Base-by-base conservation (phyloP, 2,329 filamentous ascomycete genomes). In the Talaromyces sp. region DNA sequence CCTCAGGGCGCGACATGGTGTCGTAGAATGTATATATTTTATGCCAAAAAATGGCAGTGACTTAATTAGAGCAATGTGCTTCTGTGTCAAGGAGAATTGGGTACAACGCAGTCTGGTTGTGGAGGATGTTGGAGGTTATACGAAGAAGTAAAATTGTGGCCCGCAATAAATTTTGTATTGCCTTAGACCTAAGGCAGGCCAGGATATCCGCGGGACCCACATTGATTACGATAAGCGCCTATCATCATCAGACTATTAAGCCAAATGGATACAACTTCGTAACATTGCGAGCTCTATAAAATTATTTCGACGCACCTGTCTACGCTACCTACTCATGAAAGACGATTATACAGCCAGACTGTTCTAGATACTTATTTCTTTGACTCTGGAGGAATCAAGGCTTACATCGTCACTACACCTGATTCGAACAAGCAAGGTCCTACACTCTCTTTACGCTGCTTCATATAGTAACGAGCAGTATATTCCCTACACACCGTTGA, bases 1-100 rank as follows among this genome's bases (percentile, higher is more conserved):
- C 95, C 84, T 99, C 95, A 69, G 95, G 95, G 72, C 95, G 92
- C 75, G 95, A 98, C 95, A 99, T 98, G 75, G 56, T 89, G 81
- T 37, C 45, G 19, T 24, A 1, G 14, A 8, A 14, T 37, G n/a
- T 56, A 24, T 56, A 24, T 37, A 37, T 24, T 11, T 24, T 37
- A 56, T 19, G n/a, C 4, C 16, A 39, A 11, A 22, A 13, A 39
- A 22, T 3, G 4, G n/a, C 22, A 14, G 0, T 39, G 2, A 22
- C n/a, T 22, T 37, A 19, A 39, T 19, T 24, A 39, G 16, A 13
- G 10, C 3, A 39, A 16, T 5, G 16, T 13, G 24, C 11, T 0
- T 24, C 10, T 33, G 8, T 63, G 19, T 27, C n/a, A 19, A 43
- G 27, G 10, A 14, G 10, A 57, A 57, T 43, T 24, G 27, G 19